Percentiles rank a stretch among this genome's conserved stretches.
Evolutionary conservation across 495 filamentous ascomycete species (phyloP).

Genomic region (Penicillium manginii): DNA sequence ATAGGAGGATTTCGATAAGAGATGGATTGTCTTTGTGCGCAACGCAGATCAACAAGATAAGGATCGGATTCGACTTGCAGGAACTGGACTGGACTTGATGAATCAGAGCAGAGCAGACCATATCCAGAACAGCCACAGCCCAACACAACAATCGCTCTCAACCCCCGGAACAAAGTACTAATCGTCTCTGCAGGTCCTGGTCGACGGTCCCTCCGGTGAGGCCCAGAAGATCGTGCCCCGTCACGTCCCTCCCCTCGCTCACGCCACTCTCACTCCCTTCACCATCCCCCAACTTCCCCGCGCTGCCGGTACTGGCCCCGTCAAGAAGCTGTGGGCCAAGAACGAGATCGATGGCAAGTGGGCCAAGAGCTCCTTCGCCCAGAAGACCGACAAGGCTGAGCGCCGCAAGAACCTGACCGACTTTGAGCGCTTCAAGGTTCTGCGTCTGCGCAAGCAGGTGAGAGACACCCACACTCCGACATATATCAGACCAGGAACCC

Average conservation of each 20-base stretch:
- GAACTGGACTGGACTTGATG: background rate
- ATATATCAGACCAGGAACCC: background rate
- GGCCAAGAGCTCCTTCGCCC: slow-evolving; percentile 83
- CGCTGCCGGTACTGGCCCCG: slow-evolving; percentile 77
- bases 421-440: slow-evolving; percentile 99
- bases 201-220: slow-evolving; percentile 87
- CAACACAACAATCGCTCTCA: background rate
- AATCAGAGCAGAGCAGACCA: background rate
- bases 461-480: slow-evolving; percentile 18
- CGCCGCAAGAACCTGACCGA: slow-evolving; percentile 90
- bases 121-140: background rate
- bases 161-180: background rate
- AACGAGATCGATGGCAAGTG: slow-evolving; percentile 88
- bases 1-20: too few relatives aligned
- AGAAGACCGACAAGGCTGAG: slow-evolving; percentile 80
- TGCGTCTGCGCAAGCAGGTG: slow-evolving; percentile 96
- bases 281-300: slow-evolving; percentile 87
- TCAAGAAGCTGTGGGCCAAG: slow-evolving; percentile 85
- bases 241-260: slow-evolving; percentile 76
- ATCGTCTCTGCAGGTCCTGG: slow-evolving; percentile 69
- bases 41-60: background rate
- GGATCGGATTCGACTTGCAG: background rate
- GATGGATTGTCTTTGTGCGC: too few relatives aligned
- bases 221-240: slow-evolving; percentile 77
- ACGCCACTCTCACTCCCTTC: slow-evolving; percentile 87